These are phyloP conservation scores for Puccinia coronata DNA, from an alignment of 1,284 basidiomycete species.

Conservation along the genomic window DNA sequence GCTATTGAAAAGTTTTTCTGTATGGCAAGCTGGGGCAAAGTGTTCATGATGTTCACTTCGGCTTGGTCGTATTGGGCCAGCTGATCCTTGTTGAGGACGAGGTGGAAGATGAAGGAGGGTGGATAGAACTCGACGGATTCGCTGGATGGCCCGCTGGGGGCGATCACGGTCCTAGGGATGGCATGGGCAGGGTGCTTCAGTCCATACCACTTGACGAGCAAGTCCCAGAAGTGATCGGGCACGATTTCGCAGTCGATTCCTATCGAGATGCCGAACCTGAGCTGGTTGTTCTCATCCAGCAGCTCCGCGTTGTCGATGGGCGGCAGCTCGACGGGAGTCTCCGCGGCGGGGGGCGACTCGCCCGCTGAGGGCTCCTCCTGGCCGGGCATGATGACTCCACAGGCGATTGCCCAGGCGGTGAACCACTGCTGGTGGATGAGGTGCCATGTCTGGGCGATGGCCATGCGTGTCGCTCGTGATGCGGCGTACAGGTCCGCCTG, in stretches of 20 bases:
- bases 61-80: not conserved
- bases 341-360: too few species aligned
- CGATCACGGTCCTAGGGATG: constrained; percentile 30
- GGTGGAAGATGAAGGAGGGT: constrained; percentile 36
- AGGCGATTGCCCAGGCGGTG: constrained; percentile 3
- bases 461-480: not conserved
- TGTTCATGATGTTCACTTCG: not conserved
- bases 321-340: not conserved
- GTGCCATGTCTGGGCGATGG: constrained; percentile 40
- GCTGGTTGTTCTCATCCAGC: constrained; percentile 14
- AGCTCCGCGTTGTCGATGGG: constrained; percentile 37
- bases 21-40: not conserved
- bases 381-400: not conserved
- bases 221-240: constrained; percentile 29
- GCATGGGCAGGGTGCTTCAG: constrained; percentile 10
- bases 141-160: constrained; percentile 38
- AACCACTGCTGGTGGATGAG: constrained; percentile 42
- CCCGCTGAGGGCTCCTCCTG: not conserved
- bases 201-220: constrained; percentile 31
- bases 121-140: constrained; percentile 49
- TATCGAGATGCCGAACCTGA: constrained; percentile 27
- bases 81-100: constrained; percentile 38
- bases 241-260: constrained; percentile 33
- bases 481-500: constrained; percentile 9
- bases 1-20: constrained; percentile 27